Evolutionary conservation across 2,329 filamentous ascomycete genomes (phyloP), one percentile per base, ranked within the genome.

Genomic region (Teratosphaeria viscida): DNA sequence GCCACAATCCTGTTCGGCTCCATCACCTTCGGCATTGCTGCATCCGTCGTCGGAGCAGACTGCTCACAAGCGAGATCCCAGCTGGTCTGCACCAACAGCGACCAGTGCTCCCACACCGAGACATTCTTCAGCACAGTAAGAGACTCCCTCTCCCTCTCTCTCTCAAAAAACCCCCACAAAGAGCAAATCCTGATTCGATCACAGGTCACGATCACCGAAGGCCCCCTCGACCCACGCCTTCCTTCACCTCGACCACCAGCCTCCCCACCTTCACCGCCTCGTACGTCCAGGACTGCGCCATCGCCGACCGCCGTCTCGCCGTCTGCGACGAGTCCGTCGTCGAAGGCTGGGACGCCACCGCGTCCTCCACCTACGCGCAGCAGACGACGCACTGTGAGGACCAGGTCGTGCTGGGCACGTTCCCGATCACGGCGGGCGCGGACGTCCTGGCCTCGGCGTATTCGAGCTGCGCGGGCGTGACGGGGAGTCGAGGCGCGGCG

Each of bases 391-490:
- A 23, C 5, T 7, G 23, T 5, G 57, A 55, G 7, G 23, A 14
- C 27, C 16, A 60, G 14, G 26, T 60, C 10, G 29, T 54, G 26
- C 57, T 32, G 27, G 59, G 52, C n/a, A 55, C 56, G 34, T 58
- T 57, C 37, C 56, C 59, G 29, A 60, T 60, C 37, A 60, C 59
- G 12, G 59, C 56, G 5, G 60, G 60, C 1, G 60, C 54, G 3
- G 54, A 57, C 8, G 55, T 56, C 49, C 32, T 61, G 43, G 35
- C 53, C 2, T 55, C 29, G 52, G 60, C 60, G 5, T 59, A 57
- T 26, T 43, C 57, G 10, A 26, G 39, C n/a, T 61, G 60, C 47
- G 56, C n/a, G 16, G 43, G 43, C 23, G 43, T 49, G 43, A 49
- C 43, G 43, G 43, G 43, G n/a, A 8, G 35, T 11, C 54, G n/a